Evolutionary conservation across 352 stramenopile genomes (phyloP).

Genomic region (Globisporangium megalacanthum): DNA sequence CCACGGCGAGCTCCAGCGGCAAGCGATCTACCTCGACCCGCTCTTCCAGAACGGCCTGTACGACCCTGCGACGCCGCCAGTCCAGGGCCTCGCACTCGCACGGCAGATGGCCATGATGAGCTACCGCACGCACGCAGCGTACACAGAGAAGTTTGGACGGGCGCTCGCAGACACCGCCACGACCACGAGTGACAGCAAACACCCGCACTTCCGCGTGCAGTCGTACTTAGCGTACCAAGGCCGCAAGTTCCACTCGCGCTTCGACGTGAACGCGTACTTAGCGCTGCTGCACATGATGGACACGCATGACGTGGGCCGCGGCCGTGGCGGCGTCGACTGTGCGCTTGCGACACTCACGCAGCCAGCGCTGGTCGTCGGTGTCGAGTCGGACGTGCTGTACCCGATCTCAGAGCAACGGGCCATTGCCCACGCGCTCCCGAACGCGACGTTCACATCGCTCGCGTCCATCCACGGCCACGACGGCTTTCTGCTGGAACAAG

Average conservation of each 20-base stretch:
- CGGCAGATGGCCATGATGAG: constrained; percentile 96
- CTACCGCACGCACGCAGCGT: constrained; percentile 92
- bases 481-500: constrained; percentile 95
- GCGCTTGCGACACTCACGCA: constrained; percentile 50
- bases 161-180: constrained; percentile 22
- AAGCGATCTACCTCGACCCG: constrained; percentile 95
- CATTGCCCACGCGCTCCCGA: constrained; percentile 76
- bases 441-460: constrained; percentile 86
- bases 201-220: constrained; percentile 65
- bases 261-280: constrained; percentile 95
- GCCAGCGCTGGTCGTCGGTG: constrained; percentile 90
- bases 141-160: constrained; percentile 92
- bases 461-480: constrained; percentile 93
- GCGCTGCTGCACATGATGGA: constrained; percentile 96
- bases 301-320: constrained; percentile 90
- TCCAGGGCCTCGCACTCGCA: constrained; percentile 85
- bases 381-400: constrained; percentile 95
- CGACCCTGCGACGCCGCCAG: constrained; percentile 51
- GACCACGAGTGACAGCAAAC: constrained; percentile 14
- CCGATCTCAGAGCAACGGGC: constrained; percentile 90
- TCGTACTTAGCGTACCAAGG: constrained; percentile 91
- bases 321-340: constrained; percentile 69
- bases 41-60: constrained; percentile 86
- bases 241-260: constrained; percentile 93
- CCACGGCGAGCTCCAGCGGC: constrained; percentile 92